These are phyloP conservation scores for Aspergillus asperescens DNA, from an alignment of 495 filamentous ascomycete genomes.

Conservation along the genomic window DNA sequence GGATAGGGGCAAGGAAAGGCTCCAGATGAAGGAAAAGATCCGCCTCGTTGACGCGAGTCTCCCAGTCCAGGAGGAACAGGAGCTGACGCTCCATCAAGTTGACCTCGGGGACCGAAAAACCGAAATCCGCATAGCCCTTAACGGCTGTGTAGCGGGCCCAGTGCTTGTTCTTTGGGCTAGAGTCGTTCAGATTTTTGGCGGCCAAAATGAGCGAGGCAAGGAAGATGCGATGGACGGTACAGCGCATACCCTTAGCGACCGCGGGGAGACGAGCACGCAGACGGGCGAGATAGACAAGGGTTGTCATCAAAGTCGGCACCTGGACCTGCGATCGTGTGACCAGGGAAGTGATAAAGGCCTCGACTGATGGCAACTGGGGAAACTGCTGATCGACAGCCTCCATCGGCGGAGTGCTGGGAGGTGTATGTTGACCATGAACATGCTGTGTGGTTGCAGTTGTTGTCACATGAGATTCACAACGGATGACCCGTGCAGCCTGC, in stretches of 20 bases:
- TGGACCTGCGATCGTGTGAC: conserved; percentile 93
- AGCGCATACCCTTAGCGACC: conserved; percentile 94
- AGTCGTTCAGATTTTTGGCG: conserved; percentile 79
- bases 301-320: conserved; percentile 94
- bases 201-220: conserved; percentile 73
- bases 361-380: conserved; percentile 66
- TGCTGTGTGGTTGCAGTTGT: conserved; percentile 12
- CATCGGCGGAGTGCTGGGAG: conserved; percentile 59
- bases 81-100: conserved; percentile 99
- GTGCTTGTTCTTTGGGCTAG: conserved; percentile 99
- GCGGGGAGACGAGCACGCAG: conserved; percentile 79
- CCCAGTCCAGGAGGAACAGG: conserved; percentile 89
- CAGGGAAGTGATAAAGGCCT: conserved; percentile 84
- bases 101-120: conserved; percentile 90
- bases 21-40: conserved; percentile 87
- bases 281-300: conserved; percentile 84
- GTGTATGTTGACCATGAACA: conserved; percentile 58
- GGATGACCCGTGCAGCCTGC: conserved; percentile 82
- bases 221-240: conserved; percentile 89
- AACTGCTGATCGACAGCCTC: conserved; percentile 36
- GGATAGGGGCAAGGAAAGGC: conserved; percentile 81
- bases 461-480: conserved; percentile 64
- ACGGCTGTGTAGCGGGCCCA: conserved; percentile 88
- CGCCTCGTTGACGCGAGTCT: conserved; percentile 72
- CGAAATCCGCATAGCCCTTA: conserved; percentile 71